These are phyloP conservation scores for Triticum dicoccoides DNA, from an alignment of 176 grass and related monocot species.

Conservation along the genomic window DNA sequence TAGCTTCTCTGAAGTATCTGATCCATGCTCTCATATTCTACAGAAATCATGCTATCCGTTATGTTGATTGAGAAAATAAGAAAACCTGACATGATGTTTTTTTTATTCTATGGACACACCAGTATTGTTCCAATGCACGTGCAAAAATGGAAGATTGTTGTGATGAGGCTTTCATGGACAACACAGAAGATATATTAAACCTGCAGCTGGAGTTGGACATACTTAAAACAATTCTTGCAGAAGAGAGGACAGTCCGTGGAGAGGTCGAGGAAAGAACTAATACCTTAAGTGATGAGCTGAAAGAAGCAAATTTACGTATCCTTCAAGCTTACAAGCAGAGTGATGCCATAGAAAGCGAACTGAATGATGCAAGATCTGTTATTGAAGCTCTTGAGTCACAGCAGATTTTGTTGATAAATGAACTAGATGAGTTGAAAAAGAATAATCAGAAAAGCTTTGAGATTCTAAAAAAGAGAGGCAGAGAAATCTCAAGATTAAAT, in stretches of 20 bases:
- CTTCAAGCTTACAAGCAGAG: slow-evolving; percentile 30
- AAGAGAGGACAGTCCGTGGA: slow-evolving; percentile 58
- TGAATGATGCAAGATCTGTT: slow-evolving; percentile 59
- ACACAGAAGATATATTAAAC: slow-evolving; percentile 52
- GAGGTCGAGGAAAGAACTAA: slow-evolving; percentile 43
- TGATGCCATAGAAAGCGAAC: slow-evolving; percentile 47
- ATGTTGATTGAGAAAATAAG: neutral
- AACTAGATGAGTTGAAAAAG: slow-evolving; percentile 61
- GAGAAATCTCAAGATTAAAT: slow-evolving; percentile 49
- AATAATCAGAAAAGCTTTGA: slow-evolving; percentile 36
- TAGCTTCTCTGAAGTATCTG: slow-evolving; percentile 2
- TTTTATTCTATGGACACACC: slow-evolving; percentile 22
- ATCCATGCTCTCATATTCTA: neutral
- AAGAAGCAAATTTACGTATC: slow-evolving; percentile 34
- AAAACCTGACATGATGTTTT: neutral
- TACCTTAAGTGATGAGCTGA: slow-evolving; percentile 43
- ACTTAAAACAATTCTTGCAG: slow-evolving; percentile 66
- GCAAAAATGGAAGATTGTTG: slow-evolving; percentile 24
- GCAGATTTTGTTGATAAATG: slow-evolving; percentile 71
- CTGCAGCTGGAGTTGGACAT: slow-evolving; percentile 83
- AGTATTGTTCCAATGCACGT: slow-evolving; percentile 8
- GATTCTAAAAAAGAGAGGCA: slow-evolving; percentile 32
- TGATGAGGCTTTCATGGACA: slow-evolving; percentile 26
- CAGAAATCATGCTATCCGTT: neutral
- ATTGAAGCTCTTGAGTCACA: slow-evolving; percentile 86